Evolutionary conservation across 495 filamentous ascomycete genomes (phyloP).

Genomic region (Bombardia bombarda): DNA sequence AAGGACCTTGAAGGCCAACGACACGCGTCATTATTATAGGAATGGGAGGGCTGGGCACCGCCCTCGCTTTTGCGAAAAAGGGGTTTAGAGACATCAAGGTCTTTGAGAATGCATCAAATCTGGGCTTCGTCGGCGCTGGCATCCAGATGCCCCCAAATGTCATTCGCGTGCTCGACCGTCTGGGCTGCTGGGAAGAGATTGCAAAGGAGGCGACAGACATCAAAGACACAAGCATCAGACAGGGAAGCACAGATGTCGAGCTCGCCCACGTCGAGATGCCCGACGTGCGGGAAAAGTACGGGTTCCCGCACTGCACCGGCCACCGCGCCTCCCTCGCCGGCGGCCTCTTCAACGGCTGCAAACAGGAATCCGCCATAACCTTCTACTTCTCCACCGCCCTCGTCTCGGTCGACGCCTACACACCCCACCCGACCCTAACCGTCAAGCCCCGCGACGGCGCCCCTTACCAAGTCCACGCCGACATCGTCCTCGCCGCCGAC

Average conservation of each 20-base stretch:
- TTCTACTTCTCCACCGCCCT: conserved; percentile 58
- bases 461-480: conserved; percentile 50
- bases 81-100: conserved; percentile 67
- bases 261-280: conserved; percentile 61
- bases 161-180: conserved; percentile 60
- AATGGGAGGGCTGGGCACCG: conserved; percentile 69
- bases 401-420: conserved; percentile 45
- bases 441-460: conserved; percentile 49
- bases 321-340: conserved; percentile 66
- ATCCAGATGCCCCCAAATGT: conserved; percentile 80
- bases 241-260: conserved; percentile 58
- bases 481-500: conserved; percentile 64
- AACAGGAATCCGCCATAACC: conserved; percentile 53
- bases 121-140: conserved; percentile 76
- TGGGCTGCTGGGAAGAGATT: conserved; percentile 64
- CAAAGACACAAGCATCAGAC: conserved; percentile 36
- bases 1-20: no score
- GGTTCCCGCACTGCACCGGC: conserved; percentile 71
- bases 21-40: conserved; percentile 32
- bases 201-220: conserved; percentile 49
- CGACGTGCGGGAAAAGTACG: conserved; percentile 60
- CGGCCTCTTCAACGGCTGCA: conserved; percentile 58
- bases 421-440: conserved; percentile 46
- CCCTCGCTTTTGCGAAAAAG: conserved; percentile 63
- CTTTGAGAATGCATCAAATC: conserved; percentile 62